phyloP scores from a whole-genome alignment of 2,329 filamentous ascomycete genomes.

The Aspergillus sp. region DNA sequence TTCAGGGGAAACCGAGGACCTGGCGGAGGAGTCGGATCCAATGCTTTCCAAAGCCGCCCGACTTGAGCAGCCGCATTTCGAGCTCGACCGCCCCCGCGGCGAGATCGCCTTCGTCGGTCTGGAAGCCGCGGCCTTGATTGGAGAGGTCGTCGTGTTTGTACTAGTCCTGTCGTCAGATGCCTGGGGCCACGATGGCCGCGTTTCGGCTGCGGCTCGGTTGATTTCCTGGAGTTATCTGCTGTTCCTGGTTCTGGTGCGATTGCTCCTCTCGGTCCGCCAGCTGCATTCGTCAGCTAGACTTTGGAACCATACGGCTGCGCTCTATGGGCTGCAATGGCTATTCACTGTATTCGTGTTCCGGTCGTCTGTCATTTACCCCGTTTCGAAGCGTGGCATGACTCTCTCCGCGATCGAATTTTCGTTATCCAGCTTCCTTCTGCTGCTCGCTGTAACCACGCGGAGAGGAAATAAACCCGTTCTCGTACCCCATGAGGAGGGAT shows the following conservation, averaged over 20 bases:
- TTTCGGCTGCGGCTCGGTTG: constrained; percentile 66
- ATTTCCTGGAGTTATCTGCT: constrained; percentile 80
- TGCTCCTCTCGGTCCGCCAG: constrained; percentile 62
- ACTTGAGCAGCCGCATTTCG: constrained; percentile 50
- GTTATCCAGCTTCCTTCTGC: constrained; percentile 70
- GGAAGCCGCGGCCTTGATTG: constrained; percentile 74
- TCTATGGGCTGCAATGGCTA: constrained; percentile 83
- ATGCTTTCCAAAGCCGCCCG: constrained; percentile 56
- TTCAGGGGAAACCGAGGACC: constrained; percentile 46
- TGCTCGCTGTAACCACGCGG: constrained; percentile 76
- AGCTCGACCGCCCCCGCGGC: constrained; percentile 73
- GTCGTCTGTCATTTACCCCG: constrained; percentile 77
- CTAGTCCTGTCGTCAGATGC: constrained; percentile 61
- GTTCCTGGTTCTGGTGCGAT: constrained; percentile 68
- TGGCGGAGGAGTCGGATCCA: constrained; percentile 54
- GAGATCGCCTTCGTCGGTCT: constrained; percentile 69
- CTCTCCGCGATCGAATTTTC: constrained; percentile 73
- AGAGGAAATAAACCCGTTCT: constrained; percentile 90
- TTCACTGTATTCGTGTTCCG: constrained; percentile 76
- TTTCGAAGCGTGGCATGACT: constrained; percentile 60
- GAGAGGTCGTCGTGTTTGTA: constrained; percentile 68
- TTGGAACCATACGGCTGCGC: constrained; percentile 88
- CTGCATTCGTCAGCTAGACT: constrained; percentile 69
- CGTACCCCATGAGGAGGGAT: constrained; percentile 82
- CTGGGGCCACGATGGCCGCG: constrained; percentile 58